Base-by-base conservation (phyloP, 208 protist species). In the Leishmania martiniquensis region DNA sequence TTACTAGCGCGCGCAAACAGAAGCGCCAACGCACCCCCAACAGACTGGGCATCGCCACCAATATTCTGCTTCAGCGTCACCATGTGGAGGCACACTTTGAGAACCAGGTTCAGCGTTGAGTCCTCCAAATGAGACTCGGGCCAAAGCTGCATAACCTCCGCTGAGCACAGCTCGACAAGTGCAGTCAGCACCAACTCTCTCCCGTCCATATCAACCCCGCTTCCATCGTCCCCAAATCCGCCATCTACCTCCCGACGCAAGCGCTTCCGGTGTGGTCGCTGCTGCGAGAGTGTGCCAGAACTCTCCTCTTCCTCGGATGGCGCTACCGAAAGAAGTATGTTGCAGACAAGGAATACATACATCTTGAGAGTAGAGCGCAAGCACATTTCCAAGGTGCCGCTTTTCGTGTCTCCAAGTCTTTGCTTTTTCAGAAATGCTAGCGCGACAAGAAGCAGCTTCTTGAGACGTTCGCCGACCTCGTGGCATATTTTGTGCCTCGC, bases 401-500 rank as follows among this genome's bases (percentile, higher is more conserved):
- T 93, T 34, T 84, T 29, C 12, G 49, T 34, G 62, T 59, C 57
- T 37, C 67, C 63, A 12, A 9, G 34, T 1, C 34, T 52, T 45
- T 82, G 72, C 74, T 91, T 91, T 75, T 87, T 87, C 52, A 97
- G 59, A 78, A 90, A 97, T 1, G 85, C 83, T 1, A 93, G 49
- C 7, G 78, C 83, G n/a, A 96, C 88, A 60, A 94, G 91, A 0
- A 97, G 84, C 55, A 97, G 85, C 72, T 96, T 97, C 70, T 94
- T 93, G 59, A 97, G 75, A 1, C 91, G 85, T 70, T 97, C 93
- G 17, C 90, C 88, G 20, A 95, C 66, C 82, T 97, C 91, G 75
- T 97, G 93, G 71, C 93, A 97, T 76, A 97, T 94, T 73, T 97
- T 97, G 80, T 97, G 91, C 47, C 93, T 84, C 22, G 92, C 87